A percentile compares a stretch with the other conserved stretches of the same genome.
phyloP scores from a whole-genome alignment of 2,329 filamentous ascomycete species.

The Penicillium sp. region DNA sequence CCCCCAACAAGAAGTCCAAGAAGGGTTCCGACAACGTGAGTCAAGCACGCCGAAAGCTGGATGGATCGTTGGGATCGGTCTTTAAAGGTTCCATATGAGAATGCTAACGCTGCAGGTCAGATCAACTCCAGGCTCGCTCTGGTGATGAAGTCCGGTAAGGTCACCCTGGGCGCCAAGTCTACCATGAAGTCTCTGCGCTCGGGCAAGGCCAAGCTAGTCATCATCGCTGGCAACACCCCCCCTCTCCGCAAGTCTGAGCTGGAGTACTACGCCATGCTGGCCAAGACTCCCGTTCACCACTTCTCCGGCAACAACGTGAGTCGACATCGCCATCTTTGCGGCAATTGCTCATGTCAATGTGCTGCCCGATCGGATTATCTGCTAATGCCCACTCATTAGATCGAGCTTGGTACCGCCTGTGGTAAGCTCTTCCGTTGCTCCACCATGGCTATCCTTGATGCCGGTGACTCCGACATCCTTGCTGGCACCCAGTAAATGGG shows the following conservation, averaged over 20 bases:
- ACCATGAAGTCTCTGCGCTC: conserved; percentile 86
- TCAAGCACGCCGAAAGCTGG: background rate
- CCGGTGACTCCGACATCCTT: conserved; percentile 97
- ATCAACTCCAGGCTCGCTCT: conserved; percentile 71
- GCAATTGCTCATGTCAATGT: background rate
- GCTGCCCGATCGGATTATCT: conserved; percentile 11
- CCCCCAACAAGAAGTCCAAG: conserved; percentile 66
- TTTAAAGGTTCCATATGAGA: background rate
- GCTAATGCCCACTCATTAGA: conserved; percentile 69
- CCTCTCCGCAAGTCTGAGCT: conserved; percentile 97
- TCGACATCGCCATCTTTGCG: conserved; percentile 36
- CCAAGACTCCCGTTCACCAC: conserved; percentile 95
- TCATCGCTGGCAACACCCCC: conserved; percentile 93
- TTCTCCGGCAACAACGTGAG: conserved; percentile 99
- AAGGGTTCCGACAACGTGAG: conserved; percentile 73
- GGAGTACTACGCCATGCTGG: conserved; percentile 90
- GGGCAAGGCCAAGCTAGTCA: conserved; percentile 98
- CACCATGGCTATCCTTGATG: conserved; percentile 95
- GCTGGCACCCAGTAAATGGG: conserved; percentile 40
- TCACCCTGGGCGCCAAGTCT: conserved; percentile 86
- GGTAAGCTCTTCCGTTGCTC: conserved; percentile 99
- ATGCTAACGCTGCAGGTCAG: conserved; percentile 10
- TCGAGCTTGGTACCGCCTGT: conserved; percentile 96
- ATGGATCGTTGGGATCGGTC: background rate
- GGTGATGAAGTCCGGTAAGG: conserved; percentile 65